Evolutionary conservation across 441 rosid genomes (phyloP), one percentile per base, ranked within the genome.

Genomic region (Kokia cookei): DNA sequence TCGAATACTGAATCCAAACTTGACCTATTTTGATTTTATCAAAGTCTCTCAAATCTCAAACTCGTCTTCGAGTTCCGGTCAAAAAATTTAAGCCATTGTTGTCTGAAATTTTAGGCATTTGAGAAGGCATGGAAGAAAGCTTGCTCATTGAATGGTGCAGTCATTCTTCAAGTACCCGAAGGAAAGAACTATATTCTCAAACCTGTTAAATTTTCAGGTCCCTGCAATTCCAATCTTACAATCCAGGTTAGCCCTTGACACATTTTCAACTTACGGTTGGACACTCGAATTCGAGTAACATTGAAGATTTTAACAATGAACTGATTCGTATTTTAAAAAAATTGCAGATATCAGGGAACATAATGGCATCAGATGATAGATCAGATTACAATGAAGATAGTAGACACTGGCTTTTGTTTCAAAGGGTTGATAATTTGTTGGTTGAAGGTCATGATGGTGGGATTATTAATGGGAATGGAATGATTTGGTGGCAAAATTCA

Each of bases 401-500:
- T 0, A 86, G 79, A 55, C 91, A 86, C 63, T 91, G 97, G 98
- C 80, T 94, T 62, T 4, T 80, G 8, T 81, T 94, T 54, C 86
- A 88, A 2, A 76, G 57, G 7, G 79, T 91, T 55, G 14, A 84
- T 2, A 80, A 85, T 78, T 51, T 94, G 37, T 24, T 58, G 17
- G 78, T 92, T 6, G 79, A 85, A 78, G 98, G 98, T 0, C 35
- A 32, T 4, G 93, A 97, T 3, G 96, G 90, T 42, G 93, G 94
- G 37, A 83, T 75, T 48, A 80, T 94, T 1, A 80, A 92, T 73
- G 98, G 98, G 13, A 88, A 91, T 15, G 98, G 98, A 14, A 78
- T 86, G 15, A 88, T 86, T 22, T 94, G 98, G 97, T 94, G 98
- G 98, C 73, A 87, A 73, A 87, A 87, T 35, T 94, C 97, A 8